Base-by-base conservation (phyloP, 2,329 filamentous ascomycete genomes). In the Pleomassaria siparia region DNA sequence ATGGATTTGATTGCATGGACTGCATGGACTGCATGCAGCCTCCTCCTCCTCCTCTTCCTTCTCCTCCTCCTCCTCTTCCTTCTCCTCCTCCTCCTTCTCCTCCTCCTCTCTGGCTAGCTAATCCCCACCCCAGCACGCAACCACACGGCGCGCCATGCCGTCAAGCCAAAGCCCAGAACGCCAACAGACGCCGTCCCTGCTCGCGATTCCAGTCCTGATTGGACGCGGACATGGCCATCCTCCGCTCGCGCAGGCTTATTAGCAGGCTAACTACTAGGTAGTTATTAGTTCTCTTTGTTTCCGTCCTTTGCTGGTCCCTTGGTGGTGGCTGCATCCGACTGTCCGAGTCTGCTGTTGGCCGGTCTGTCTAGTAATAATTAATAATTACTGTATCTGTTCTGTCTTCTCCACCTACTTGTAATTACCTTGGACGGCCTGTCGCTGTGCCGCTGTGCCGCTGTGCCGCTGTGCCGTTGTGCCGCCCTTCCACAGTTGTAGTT, bases 181-280 rank as follows among this genome's bases (percentile, higher is more conserved):
- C 29, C 25, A 7, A 28, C 25, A 28, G n/a, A n/a, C n/a, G n/a
- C n/a, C n/a, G 12, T 6, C 29, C 29, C 29, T 32, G 29, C 29
- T 32, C 29, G 13, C 29, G 10, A 32, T n/a, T 8, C 29, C 7
- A 32, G 18, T 21, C 29, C 24, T 51, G 35, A 65, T 63, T 63
- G 55, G 60, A 47, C 49, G 53, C 55, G 58, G 55, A 45, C 50
- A 56, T 51, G 41, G 40, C 43, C 11, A 28, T 44, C 37, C 41
- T 49, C 50, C 47, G 47, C 50, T 39, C 43, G 50, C 46, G 29
- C 39, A 35, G 26, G 18, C 41, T 50, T 42, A 40, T n/a, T n/a
- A n/a, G n/a, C n/a, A n/a, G n/a, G n/a, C n/a, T n/a, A n/a, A n/a
- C n/a, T n/a, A n/a, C n/a, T n/a, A n/a, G n/a, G n/a, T n/a, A n/a